phyloP scores from a whole-genome alignment of 106 monocot species.

The Dendrobium chrysotoxum region DNA sequence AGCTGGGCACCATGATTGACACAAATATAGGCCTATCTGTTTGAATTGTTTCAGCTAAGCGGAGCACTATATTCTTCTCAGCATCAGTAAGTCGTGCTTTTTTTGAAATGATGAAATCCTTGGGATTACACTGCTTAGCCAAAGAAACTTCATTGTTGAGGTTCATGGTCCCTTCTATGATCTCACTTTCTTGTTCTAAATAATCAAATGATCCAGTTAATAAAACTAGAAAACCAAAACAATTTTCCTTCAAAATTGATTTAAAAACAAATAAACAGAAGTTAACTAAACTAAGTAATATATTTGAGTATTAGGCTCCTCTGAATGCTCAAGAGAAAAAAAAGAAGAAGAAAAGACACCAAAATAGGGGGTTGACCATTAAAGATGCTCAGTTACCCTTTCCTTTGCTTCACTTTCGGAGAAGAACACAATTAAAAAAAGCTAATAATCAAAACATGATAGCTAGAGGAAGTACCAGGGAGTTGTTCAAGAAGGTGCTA shows the following conservation, averaged over 20 bases:
- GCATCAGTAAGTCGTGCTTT: constrained; percentile 3
- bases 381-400: no score
- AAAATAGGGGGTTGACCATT: no score
- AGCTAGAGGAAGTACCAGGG: no score
- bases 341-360: no score
- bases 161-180: not conserved
- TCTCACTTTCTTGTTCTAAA: not conserved
- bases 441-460: no score
- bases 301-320: no score
- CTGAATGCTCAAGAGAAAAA: no score
- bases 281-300: not conserved
- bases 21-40: constrained; percentile 19
- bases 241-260: not conserved
- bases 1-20: constrained; percentile 6
- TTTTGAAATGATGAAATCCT: not conserved
- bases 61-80: constrained; percentile 2
- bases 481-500: no score
- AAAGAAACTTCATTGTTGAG: not conserved
- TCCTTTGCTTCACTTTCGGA: no score
- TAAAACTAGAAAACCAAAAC: not conserved
- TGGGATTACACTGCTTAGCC: not conserved
- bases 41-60: constrained; percentile 8
- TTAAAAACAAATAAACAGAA: not conserved
- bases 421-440: no score
- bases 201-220: not conserved